These are phyloP conservation scores for Lasiodiplodia citricola DNA, from an alignment of 2,329 filamentous ascomycete species.

Conservation along the genomic window DNA sequence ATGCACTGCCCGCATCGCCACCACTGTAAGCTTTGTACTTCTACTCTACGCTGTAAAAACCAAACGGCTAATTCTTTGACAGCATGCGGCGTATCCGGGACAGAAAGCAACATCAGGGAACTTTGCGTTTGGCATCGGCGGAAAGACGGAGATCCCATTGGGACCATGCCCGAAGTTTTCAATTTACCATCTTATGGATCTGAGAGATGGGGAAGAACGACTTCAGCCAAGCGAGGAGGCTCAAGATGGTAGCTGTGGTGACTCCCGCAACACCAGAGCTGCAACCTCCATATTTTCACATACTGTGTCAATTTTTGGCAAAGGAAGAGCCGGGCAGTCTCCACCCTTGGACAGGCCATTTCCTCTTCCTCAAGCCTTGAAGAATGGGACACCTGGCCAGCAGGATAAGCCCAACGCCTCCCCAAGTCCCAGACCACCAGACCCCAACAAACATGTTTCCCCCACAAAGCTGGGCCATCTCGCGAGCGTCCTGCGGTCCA, in stretches of 20 bases:
- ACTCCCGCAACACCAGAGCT: neutral
- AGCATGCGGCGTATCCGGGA: constrained; percentile 55
- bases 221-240: neutral
- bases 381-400: neutral
- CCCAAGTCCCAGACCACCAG: neutral
- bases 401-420: neutral
- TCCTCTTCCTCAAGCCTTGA: neutral
- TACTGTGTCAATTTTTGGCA: neutral
- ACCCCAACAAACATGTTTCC: neutral
- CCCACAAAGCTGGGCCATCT: constrained; percentile 1
- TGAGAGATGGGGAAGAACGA: constrained; percentile 37
- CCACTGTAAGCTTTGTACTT: neutral
- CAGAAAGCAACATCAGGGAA: constrained; percentile 62
- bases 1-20: constrained; percentile 47
- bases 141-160: constrained; percentile 42
- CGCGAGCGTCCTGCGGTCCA: constrained; percentile 50
- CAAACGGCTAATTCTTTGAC: constrained; percentile 27
- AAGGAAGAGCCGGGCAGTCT: neutral
- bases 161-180: constrained; percentile 53
- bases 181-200: constrained; percentile 57
- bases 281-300: neutral
- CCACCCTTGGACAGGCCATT: neutral
- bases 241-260: neutral
- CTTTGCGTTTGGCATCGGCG: constrained; percentile 53
- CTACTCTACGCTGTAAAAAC: neutral